Evolutionary conservation across 805 yeast genomes (phyloP).

Genomic region (Saturnispora galanensis): DNA sequence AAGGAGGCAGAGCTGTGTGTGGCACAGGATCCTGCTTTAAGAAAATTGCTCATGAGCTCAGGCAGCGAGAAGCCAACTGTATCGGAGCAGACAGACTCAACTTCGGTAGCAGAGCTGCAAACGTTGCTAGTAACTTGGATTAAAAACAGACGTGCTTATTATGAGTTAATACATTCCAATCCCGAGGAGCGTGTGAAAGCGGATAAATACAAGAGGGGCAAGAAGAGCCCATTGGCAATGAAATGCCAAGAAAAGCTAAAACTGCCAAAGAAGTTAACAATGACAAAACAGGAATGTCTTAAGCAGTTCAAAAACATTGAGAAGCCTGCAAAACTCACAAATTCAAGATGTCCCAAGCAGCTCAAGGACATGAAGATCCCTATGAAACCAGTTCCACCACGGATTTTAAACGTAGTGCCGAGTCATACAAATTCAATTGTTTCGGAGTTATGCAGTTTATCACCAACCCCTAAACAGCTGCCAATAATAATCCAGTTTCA

Average conservation of each 20-base stretch:
- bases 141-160: background rate
- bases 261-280: background rate
- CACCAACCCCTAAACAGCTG: no score
- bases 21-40: background rate
- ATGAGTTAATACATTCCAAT: background rate
- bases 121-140: constrained; percentile 1
- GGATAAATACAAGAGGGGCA: background rate
- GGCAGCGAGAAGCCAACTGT: no score
- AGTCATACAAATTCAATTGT: no score
- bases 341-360: no score
- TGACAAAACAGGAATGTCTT: background rate
- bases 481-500: no score
- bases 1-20: background rate
- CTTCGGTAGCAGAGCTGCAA: background rate
- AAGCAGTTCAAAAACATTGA: background rate
- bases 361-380: no score
- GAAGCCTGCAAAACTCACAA: background rate
- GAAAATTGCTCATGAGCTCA: background rate
- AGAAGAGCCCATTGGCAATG: background rate
- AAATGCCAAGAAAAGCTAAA: background rate
- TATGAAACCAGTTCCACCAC: no score
- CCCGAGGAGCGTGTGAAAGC: background rate
- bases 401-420: no score
- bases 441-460: no score
- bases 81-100: background rate